Conservation (phyloP, 2,329 filamentous ascomycete genomes). For the Colletotrichum somersetense region DNA sequence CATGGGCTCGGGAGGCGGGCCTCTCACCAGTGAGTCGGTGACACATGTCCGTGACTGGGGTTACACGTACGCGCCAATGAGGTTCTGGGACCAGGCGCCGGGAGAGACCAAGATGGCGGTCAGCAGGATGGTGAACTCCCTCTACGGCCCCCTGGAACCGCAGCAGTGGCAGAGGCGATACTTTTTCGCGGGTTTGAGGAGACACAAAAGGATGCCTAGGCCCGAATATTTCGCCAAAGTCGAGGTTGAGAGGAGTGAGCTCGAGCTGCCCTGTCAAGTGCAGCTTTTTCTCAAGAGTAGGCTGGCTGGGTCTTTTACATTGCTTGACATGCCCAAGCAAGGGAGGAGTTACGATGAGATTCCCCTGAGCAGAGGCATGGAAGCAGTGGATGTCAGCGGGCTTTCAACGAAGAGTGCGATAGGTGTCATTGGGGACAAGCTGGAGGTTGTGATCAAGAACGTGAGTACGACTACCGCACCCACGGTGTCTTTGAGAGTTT, state of each 20-base stretch:
- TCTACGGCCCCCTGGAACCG: constrained; percentile 55
- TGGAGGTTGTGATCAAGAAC: constrained; percentile 52
- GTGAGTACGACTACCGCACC: constrained; percentile 42
- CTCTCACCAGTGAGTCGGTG: constrained; percentile 58
- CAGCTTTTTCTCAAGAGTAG: constrained; percentile 49
- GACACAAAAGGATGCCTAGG: constrained; percentile 1
- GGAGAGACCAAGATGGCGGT: constrained; percentile 72
- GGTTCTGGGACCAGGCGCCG: constrained; percentile 65
- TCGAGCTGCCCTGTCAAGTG: constrained; percentile 54
- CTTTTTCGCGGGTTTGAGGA: neutral
- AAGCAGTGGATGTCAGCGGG: neutral
- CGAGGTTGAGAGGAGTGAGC: constrained; percentile 52
- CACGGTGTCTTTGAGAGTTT: neutral
- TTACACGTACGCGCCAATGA: constrained; percentile 57
- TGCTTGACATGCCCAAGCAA: constrained; percentile 54
- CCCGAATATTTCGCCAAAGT: constrained; percentile 54
- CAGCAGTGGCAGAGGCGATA: constrained; percentile 21
- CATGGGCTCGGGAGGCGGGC: constrained; percentile 52
- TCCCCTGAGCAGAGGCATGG: constrained; percentile 46
- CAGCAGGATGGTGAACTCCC: constrained; percentile 66
- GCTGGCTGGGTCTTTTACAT: constrained; percentile 50
- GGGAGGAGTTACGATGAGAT: constrained; percentile 51
- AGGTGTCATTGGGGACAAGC: constrained; percentile 13
- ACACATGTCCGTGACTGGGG: constrained; percentile 52
- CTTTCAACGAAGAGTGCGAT: neutral